These are phyloP conservation scores for Drosera spatulata DNA, from an alignment of 179 eudicot genomes.

Conservation along the genomic window DNA sequence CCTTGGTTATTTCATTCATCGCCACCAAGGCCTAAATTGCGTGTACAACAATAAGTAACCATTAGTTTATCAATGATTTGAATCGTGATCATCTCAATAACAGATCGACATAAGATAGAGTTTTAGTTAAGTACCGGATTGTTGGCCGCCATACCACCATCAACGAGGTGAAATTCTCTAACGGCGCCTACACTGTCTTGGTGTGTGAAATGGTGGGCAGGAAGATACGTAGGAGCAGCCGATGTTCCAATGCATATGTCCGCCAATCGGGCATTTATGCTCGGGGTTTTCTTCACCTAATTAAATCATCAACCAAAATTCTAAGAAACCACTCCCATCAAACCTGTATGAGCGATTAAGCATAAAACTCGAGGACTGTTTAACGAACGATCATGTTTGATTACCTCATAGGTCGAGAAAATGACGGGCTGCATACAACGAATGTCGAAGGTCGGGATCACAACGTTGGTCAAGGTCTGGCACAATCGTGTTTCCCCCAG, in stretches of 20 bases:
- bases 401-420: conserved; percentile 8
- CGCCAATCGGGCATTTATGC: conserved; percentile 33
- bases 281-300: background rate
- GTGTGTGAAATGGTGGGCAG: conserved; percentile 48
- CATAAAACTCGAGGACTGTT: no score
- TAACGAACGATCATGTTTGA: no score
- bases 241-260: conserved; percentile 65
- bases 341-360: no score
- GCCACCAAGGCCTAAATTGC: conserved; percentile 28
- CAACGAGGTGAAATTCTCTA: conserved; percentile 52
- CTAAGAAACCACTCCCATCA: no score
- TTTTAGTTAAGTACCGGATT: conserved; percentile 35
- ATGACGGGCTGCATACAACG: conserved; percentile 3
- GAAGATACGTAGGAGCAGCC: conserved; percentile 70
- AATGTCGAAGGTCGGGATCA: conserved; percentile 9
- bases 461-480: conserved; percentile 5
- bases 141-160: conserved; percentile 66
- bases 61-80: background rate
- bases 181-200: conserved; percentile 17
- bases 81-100: background rate
- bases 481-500: background rate
- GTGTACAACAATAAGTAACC: background rate
- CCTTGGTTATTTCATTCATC: conserved; percentile 29
- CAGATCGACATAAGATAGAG: background rate
- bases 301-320: background rate